Percentiles rank a stretch among this genome's conserved stretches.
These are phyloP conservation scores for Ceratonia siliqua DNA, from an alignment of 306 rosid genomes.

Conservation along the genomic window DNA sequence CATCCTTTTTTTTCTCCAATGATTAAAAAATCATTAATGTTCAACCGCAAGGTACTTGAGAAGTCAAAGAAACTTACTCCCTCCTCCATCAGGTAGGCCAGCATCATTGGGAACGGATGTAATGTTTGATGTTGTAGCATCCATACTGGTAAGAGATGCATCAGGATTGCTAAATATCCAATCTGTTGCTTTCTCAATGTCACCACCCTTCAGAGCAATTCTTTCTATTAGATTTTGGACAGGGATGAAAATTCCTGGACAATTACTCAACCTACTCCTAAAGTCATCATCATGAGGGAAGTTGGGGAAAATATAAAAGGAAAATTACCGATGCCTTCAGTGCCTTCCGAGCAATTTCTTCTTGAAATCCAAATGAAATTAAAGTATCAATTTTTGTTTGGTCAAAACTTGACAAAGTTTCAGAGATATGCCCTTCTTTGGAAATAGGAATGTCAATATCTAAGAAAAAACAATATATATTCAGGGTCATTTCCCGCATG, in stretches of 20 bases:
- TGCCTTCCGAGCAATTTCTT: constrained; percentile 79
- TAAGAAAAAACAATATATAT: constrained; percentile 27
- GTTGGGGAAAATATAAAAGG: not conserved
- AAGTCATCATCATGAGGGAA: not conserved
- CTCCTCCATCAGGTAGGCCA: constrained; percentile 87
- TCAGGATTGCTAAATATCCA: constrained; percentile 94
- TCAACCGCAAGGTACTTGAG: not conserved
- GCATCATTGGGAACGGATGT: constrained; percentile 42
- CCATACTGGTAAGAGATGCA: constrained; percentile 64
- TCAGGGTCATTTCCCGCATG: constrained; percentile 25
- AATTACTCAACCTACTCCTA: not conserved
- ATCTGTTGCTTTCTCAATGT: constrained; percentile 97
- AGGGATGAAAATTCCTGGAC: not conserved
- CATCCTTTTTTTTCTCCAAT: too few relatives aligned
- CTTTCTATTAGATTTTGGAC: too few relatives aligned
- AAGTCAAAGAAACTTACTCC: constrained; percentile 65
- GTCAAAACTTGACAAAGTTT: constrained; percentile 43
- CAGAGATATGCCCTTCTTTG: constrained; percentile 45
- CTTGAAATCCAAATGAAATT: constrained; percentile 91
- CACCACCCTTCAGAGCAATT: constrained; percentile 64
- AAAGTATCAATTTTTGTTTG: constrained; percentile 78
- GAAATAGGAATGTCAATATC: constrained; percentile 78
- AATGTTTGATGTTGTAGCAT: constrained; percentile 60
- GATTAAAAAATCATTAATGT: not conserved
- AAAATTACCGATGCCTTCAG: constrained; percentile 75